phyloP scores from a whole-genome alignment of 2,329 filamentous ascomycete species.

The Leptosphaerulina australis region DNA sequence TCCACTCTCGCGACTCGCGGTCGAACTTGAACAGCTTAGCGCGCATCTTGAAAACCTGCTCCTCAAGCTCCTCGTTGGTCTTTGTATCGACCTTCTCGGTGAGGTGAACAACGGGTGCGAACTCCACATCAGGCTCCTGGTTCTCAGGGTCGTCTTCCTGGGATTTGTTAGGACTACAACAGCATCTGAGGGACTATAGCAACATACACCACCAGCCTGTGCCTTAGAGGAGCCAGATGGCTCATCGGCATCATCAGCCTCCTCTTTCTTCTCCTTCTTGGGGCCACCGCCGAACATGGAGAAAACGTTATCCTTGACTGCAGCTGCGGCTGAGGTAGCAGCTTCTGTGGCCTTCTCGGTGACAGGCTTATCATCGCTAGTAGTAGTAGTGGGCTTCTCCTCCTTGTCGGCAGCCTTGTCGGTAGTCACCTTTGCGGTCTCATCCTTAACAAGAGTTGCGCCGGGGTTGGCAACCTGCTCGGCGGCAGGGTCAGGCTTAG shows the following conservation, averaged over 20 bases:
- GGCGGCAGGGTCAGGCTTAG: conserved; percentile 51
- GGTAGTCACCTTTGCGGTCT: conserved; percentile 54
- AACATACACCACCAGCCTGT: conserved; percentile 57
- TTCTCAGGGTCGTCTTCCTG: conserved; percentile 80
- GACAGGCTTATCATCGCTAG: conserved; percentile 59
- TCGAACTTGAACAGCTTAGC: conserved; percentile 99
- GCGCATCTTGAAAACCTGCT: conserved; percentile 99
- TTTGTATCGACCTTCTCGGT: conserved; percentile 97
- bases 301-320: conserved; percentile 71
- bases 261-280: conserved; percentile 90
- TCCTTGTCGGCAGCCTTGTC: conserved; percentile 42
- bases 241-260: conserved; percentile 74
- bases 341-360: conserved; percentile 49
- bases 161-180: conserved; percentile 19
- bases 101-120: conserved; percentile 93
- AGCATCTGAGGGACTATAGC: not conserved
- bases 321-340: conserved; percentile 42
- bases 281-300: conserved; percentile 98
- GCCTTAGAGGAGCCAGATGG: conserved; percentile 78
- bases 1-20: conserved; percentile 92
- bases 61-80: conserved; percentile 98
- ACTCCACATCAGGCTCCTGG: conserved; percentile 92
- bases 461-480: conserved; percentile 49
- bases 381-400: conserved; percentile 22
- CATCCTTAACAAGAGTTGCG: conserved; percentile 50